Base-by-base conservation (phyloP, 345 rosid genomes). In the Theobroma cacao region DNA sequence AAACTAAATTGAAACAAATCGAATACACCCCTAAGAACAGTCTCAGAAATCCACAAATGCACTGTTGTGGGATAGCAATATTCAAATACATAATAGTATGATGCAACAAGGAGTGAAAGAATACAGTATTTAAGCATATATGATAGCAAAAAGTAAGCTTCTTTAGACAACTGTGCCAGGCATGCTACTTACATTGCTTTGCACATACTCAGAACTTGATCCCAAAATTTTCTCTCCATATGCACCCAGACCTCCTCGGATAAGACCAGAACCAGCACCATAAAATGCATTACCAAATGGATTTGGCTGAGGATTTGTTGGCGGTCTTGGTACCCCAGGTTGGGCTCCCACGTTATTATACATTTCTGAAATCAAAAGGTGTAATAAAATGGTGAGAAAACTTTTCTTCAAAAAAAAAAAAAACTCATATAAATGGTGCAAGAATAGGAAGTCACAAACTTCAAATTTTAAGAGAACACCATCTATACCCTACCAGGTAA, bases 151-250 rank as follows among this genome's bases (percentile, higher is more conserved):
- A 33, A 20, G 43, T 50, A 31, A 20, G 31, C 22, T 26, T 48
- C 18, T 48, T 1, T 8, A 31, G 28, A 20, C 11, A 20, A 33
- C 18, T 4, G 30, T 38, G 28, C 14, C 20, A 14, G 52, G 73
- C 64, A 68, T 63, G 79, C 77, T 14, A 79, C 99, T 92, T 85
- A 96, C 99, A 85, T 96, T 96, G 85, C 99, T 94, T 88, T 95
- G 99, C 80, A 96, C 98, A 71, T 94, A 96, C 82, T 96, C 99
- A 55, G 98, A 92, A 79, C 98, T 94, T 7, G 98, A 91, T 18
- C 99, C 98, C 17, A 96, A 82, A 70, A 94, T 88, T 80, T 88
- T 94, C 86, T 88, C 99, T 28, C 98, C 98, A 74, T 94, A 96
- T 41, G 98, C 99, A 65, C 98, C 98, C 76, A 94, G 83, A 41